Evolutionary conservation across 2,329 filamentous ascomycete species (phyloP).

Genomic region (Hansfordia pulvinata): DNA sequence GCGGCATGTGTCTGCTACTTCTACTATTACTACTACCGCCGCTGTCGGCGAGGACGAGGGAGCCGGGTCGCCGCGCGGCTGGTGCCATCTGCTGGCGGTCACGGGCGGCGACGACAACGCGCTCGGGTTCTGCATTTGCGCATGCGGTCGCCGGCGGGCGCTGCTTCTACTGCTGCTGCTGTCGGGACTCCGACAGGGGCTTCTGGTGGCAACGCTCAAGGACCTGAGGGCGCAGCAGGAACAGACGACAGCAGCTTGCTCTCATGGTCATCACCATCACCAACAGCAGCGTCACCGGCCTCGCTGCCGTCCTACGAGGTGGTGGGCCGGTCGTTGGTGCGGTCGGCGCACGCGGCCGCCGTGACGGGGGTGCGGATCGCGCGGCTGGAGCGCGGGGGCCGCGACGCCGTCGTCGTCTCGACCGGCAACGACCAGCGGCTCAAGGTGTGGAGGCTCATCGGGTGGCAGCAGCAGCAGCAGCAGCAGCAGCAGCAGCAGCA

Average conservation of each 20-base stretch:
- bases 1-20: constrained; percentile 1
- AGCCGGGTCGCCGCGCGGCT: constrained; percentile 12
- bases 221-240: no score
- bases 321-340: constrained; percentile 22
- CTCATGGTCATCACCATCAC: constrained; percentile 13
- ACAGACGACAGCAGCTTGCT: no score
- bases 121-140: constrained; percentile 39
- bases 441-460: constrained; percentile 33
- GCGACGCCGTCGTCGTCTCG: constrained; percentile 21
- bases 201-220: no score
- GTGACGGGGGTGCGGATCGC: constrained; percentile 43
- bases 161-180: no score
- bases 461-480: constrained; percentile 7
- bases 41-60: no score
- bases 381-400: constrained; percentile 6
- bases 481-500: constrained; percentile 2
- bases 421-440: constrained; percentile 49
- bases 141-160: not conserved
- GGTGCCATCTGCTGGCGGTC: constrained; percentile 35
- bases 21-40: no score
- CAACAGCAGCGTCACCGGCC: constrained; percentile 4
- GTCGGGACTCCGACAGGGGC: no score
- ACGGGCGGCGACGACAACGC: constrained; percentile 87
- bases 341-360: constrained; percentile 56
- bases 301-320: constrained; percentile 4